Evolutionary conservation across 129 eudicot genomes (phyloP).

Genomic region (Pulicaria dysenterica): DNA sequence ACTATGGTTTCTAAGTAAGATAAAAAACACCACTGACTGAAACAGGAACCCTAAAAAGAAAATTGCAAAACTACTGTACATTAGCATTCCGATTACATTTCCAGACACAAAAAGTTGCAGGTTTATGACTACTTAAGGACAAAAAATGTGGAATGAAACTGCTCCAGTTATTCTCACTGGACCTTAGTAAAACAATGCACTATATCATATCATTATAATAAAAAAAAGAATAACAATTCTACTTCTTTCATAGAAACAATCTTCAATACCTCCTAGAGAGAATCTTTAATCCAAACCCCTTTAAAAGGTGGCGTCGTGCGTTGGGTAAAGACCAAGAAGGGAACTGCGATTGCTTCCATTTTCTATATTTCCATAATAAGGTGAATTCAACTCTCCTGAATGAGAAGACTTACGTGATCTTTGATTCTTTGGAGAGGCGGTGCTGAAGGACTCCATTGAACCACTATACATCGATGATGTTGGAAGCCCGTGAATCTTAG

Average conservation of each 20-base stretch:
- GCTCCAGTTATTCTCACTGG: conserved; percentile 18
- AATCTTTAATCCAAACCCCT: not conserved
- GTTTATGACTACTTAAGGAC: not conserved
- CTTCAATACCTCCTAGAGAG: conserved; percentile 3
- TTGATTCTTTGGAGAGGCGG: conserved; percentile 68
- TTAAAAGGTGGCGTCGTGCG: conserved; percentile 30
- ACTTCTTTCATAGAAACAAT: conserved; percentile 7
- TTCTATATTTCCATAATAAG: conserved; percentile 53
- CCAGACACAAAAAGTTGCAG: too few species aligned
- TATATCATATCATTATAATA: not conserved
- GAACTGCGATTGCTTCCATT: conserved; percentile 71
- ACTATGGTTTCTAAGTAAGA: too few species aligned
- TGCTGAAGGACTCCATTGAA: conserved; percentile 60
- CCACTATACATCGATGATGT: conserved; percentile 61
- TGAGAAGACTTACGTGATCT: conserved; percentile 83
- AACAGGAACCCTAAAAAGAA: conserved; percentile 17
- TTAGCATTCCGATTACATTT: not conserved
- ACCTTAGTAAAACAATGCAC: conserved; percentile 27
- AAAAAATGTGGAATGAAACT: conserved; percentile 25
- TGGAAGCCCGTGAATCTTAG: conserved; percentile 80
- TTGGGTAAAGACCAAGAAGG: conserved; percentile 53
- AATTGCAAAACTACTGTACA: conserved; percentile 28
- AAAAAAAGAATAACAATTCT: conserved; percentile 30
- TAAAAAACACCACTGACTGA: not conserved
- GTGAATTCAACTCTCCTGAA: conserved; percentile 78